A percentile compares a stretch with the other conserved stretches of the same genome.
phyloP scores from a whole-genome alignment of 768 basidiomycete genomes.

The Pisolithus microcarpus region DNA sequence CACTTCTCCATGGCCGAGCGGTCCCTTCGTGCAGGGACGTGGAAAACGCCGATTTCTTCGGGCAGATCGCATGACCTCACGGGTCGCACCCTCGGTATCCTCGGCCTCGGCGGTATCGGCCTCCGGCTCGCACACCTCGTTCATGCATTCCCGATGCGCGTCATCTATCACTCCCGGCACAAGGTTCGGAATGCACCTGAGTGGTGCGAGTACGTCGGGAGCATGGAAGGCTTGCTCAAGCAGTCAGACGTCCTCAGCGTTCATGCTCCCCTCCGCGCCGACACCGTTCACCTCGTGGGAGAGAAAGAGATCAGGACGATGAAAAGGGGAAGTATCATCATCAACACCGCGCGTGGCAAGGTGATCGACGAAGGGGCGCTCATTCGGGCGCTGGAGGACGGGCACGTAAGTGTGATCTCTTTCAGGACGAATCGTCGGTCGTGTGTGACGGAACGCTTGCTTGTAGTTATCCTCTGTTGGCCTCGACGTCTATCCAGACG shows the following conservation, averaged over 20 bases:
- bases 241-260: slow-evolving; percentile 80
- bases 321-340: slow-evolving; percentile 70
- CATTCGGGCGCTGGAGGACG: slow-evolving; percentile 77
- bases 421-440: slow-evolving; percentile 3
- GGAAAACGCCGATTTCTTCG: slow-evolving; percentile 50
- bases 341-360: slow-evolving; percentile 89
- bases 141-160: slow-evolving; percentile 81
- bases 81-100: slow-evolving; percentile 61
- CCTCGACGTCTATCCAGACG: slow-evolving; percentile 81
- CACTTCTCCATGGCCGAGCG: slow-evolving; percentile 64
- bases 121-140: slow-evolving; percentile 61
- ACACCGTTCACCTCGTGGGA: slow-evolving; percentile 69
- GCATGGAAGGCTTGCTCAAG: slow-evolving; percentile 53
- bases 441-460: neutral
- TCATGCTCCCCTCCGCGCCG: slow-evolving; percentile 70
- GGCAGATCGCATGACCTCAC: slow-evolving; percentile 55
- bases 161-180: slow-evolving; percentile 72
- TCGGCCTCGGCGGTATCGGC: slow-evolving; percentile 76
- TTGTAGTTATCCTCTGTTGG: slow-evolving; percentile 70
- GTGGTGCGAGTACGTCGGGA: slow-evolving; percentile 74
- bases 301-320: slow-evolving; percentile 70
- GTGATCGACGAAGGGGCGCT: slow-evolving; percentile 84
- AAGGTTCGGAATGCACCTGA: slow-evolving; percentile 51
- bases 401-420: slow-evolving; percentile 56
- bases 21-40: slow-evolving; percentile 42